phyloP scores from a whole-genome alignment of 2,329 filamentous ascomycete genomes.

The Tolypocladium capitatum region DNA sequence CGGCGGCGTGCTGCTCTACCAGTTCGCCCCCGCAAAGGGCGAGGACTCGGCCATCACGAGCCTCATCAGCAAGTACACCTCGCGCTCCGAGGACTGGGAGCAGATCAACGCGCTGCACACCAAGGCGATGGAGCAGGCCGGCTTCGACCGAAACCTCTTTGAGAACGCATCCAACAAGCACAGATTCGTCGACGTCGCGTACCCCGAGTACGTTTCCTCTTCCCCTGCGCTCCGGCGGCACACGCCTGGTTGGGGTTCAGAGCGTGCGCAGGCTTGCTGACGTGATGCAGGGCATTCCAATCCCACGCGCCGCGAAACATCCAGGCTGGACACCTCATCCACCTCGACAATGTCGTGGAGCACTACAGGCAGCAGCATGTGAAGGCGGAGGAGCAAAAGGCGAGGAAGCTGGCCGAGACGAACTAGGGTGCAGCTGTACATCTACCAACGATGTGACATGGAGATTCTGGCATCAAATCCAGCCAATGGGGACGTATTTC shows the following conservation, averaged over 20 bases:
- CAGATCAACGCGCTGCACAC: conserved; percentile 39
- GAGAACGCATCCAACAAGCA: conserved; percentile 28
- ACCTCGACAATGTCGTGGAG: conserved; percentile 42
- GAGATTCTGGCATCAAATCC: background rate
- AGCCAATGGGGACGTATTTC: background rate
- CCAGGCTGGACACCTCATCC: conserved; percentile 39
- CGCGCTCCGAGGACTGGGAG: conserved; percentile 36
- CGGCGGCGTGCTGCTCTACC: conserved; percentile 30
- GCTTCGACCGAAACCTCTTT: conserved; percentile 43
- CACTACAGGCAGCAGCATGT: conserved; percentile 43
- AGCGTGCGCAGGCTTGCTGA: background rate
- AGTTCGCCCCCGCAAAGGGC: conserved; percentile 36
- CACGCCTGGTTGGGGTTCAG: no score
- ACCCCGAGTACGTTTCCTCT: conserved; percentile 40
- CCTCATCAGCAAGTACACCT: conserved; percentile 33
- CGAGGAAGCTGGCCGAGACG: conserved; percentile 28
- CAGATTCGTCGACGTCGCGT: conserved; percentile 37
- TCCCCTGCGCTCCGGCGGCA: background rate
- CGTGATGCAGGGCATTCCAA: conserved; percentile 29
- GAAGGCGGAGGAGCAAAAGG: conserved; percentile 42
- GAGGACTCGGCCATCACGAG: conserved; percentile 32
- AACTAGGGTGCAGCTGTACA: conserved; percentile 18
- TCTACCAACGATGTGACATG: background rate
- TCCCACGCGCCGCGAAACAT: conserved; percentile 39
- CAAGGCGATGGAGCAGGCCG: conserved; percentile 39